Evolutionary conservation across 176 grass and related monocot species (phyloP).

Genomic region (Oryza glumipatula): DNA sequence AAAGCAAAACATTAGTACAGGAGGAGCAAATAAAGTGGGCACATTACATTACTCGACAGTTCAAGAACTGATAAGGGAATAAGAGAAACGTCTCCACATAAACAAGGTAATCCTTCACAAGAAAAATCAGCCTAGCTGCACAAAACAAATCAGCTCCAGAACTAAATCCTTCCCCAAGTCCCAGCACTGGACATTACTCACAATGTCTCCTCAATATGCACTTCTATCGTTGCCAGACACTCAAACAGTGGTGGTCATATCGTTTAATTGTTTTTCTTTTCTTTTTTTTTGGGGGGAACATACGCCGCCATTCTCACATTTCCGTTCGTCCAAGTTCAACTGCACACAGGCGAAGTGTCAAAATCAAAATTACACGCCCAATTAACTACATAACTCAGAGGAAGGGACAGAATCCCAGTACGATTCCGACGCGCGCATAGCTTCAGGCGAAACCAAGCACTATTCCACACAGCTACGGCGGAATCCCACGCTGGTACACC

Average conservation of each 20-base stretch:
- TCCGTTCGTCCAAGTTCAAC: not conserved
- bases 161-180: not conserved
- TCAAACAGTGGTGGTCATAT: not conserved
- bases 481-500: not conserved
- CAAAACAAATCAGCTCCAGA: not conserved
- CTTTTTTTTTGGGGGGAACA: not conserved
- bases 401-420: not conserved
- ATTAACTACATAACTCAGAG: not conserved
- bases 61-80: not conserved
- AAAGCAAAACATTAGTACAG: not conserved
- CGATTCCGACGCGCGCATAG: not conserved
- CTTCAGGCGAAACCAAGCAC: not conserved
- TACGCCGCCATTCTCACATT: not conserved
- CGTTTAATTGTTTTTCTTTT: not conserved
- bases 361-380: constrained; percentile 14
- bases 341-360: not conserved
- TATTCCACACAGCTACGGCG: not conserved
- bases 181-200: not conserved
- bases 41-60: not conserved
- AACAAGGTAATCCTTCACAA: not conserved
- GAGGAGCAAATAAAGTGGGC: not conserved
- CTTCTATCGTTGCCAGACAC: not conserved
- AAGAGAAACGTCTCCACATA: not conserved
- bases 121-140: not conserved
- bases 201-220: not conserved